Evolutionary conservation across 2,329 filamentous ascomycete genomes (phyloP).

Genomic region (Myriosclerotinia duriaeana): DNA sequence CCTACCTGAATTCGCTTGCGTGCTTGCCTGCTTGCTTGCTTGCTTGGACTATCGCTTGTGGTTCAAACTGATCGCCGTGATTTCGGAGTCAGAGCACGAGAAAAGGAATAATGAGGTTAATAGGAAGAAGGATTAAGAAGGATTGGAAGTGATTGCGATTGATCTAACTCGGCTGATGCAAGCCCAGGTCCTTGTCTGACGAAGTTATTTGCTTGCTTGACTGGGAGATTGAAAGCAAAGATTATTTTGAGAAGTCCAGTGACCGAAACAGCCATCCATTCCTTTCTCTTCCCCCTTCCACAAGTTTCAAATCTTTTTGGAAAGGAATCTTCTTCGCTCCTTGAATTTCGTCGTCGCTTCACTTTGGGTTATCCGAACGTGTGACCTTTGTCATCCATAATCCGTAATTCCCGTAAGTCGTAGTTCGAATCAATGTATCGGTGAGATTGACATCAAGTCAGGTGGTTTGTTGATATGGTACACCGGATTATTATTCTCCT

Average conservation of each 20-base stretch:
- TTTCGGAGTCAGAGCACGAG: slow-evolving; percentile 12
- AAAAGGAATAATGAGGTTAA: slow-evolving; percentile 13
- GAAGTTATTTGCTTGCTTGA: not conserved
- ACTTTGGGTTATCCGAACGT: slow-evolving; percentile 3
- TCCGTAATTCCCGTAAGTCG: not conserved
- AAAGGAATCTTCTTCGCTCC: not conserved
- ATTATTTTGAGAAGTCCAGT: slow-evolving; percentile 14
- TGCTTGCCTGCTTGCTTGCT: too few relatives aligned
- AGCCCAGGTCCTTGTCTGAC: slow-evolving; percentile 12
- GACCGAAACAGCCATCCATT: not conserved
- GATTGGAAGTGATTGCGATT: slow-evolving; percentile 11
- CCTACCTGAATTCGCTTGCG: slow-evolving; percentile 7
- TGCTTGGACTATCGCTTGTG: slow-evolving; percentile 1
- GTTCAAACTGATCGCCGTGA: slow-evolving; percentile 18
- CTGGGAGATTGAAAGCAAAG: not conserved
- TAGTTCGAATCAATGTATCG: not conserved
- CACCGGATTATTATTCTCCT: not conserved
- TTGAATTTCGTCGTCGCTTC: not conserved
- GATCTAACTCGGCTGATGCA: slow-evolving; percentile 12
- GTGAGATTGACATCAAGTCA: slow-evolving; percentile 8
- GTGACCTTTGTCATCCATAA: slow-evolving; percentile 1
- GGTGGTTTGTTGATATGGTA: not conserved
- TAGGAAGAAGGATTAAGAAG: slow-evolving; percentile 10
- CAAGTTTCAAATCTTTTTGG: not conserved
- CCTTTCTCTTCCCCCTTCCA: slow-evolving; percentile 1